Conservation (phyloP, 2,329 filamentous ascomycete genomes). For the Didymella pinodella region DNA sequence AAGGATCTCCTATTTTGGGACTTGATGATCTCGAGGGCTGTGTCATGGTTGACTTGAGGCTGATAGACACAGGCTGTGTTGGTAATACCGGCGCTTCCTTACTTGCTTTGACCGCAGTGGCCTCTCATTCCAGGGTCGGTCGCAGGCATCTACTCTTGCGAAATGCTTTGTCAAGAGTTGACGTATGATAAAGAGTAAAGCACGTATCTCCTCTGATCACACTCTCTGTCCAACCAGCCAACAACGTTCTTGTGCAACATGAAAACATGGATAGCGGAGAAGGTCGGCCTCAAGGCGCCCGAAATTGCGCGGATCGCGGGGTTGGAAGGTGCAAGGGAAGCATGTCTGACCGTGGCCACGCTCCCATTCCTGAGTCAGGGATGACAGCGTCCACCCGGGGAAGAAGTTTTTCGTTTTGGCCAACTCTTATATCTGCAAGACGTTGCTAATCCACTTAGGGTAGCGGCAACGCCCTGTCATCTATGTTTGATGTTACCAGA, state of each 20-base stretch:
- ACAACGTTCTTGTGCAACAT: background rate
- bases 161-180: background rate
- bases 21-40: background rate
- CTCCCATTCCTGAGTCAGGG: background rate
- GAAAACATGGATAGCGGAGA: background rate
- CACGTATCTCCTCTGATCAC: background rate
- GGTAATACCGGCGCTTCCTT: background rate
- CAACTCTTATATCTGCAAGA: background rate
- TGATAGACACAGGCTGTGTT: background rate
- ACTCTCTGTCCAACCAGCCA: background rate
- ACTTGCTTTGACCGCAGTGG: background rate
- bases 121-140: background rate
- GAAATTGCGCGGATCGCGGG: background rate
- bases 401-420: background rate
- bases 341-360: background rate
- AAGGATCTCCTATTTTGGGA: too few relatives aligned
- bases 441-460: background rate
- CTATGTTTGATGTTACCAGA: background rate
- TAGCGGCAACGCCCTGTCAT: background rate
- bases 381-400: too few relatives aligned
- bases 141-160: background rate
- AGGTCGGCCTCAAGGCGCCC: background rate
- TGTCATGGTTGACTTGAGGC: background rate
- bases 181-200: background rate
- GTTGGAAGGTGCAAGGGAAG: background rate